These are phyloP conservation scores for Kuraishia ogatae DNA, from an alignment of 805 yeast species.

Conservation along the genomic window DNA sequence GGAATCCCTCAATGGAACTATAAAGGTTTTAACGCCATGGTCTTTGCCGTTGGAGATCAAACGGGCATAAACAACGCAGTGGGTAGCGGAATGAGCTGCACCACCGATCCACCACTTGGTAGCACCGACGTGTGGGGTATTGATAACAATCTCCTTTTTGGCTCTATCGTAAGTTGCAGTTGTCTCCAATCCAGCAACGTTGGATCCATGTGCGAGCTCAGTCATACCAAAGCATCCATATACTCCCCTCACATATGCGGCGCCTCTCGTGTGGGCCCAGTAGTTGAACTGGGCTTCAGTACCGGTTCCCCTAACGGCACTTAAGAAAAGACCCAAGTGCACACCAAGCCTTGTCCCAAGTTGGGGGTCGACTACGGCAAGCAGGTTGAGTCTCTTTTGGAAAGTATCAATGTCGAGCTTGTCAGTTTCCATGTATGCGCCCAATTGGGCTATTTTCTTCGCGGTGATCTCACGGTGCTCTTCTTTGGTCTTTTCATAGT, in stretches of 20 bases:
- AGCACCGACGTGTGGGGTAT: constrained; percentile 88
- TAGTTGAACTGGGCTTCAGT: constrained; percentile 74
- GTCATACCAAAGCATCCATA: constrained; percentile 94
- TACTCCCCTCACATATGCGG: constrained; percentile 46
- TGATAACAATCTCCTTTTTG: constrained; percentile 60
- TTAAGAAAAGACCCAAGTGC: constrained; percentile 77
- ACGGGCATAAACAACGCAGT: constrained; percentile 79
- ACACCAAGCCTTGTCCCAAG: constrained; percentile 79
- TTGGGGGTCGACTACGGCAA: constrained; percentile 69
- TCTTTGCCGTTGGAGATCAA: constrained; percentile 75
- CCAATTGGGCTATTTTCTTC: constrained; percentile 48
- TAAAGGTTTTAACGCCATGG: constrained; percentile 87
- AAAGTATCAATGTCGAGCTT: constrained; percentile 33
- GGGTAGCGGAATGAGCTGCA: constrained; percentile 91
- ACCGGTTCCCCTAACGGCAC: constrained; percentile 81
- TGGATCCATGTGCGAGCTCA: constrained; percentile 88
- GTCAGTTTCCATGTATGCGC: constrained; percentile 46
- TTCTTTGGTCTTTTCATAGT: constrained; percentile 48
- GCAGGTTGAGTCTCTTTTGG: constrained; percentile 48
- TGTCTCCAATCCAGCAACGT: constrained; percentile 91
- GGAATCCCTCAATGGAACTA: constrained; percentile 79
- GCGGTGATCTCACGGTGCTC: constrained; percentile 56
- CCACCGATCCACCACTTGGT: constrained; percentile 99
- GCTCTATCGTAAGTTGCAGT: constrained; percentile 69
- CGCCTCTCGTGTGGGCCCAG: constrained; percentile 72